Base-by-base conservation (phyloP, 1,284 basidiomycete genomes). In the Ganoderma leucocontextum region DNA sequence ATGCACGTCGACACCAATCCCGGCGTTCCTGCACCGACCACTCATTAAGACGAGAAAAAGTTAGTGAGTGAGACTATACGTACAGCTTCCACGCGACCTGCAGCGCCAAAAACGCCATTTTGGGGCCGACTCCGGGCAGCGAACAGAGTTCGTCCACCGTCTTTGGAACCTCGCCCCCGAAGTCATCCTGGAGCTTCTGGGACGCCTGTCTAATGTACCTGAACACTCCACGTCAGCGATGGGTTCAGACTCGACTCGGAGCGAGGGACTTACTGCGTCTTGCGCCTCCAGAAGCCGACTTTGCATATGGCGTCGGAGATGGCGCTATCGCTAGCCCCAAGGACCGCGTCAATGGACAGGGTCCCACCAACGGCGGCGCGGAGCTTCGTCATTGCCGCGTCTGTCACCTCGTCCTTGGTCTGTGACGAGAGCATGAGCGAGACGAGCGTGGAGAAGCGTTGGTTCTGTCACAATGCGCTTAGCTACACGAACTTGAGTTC, bases 391-490 rank as follows among this genome's bases (percentile, higher is more conserved):
- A 98, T 90, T 0, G 97, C 97, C 1, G 92, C 89, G 63, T 95
- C 90, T 0, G 95, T 97, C 15, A 96, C 91, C 74, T 95, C 90
- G 78, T 97, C 95, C 79, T 97, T 99, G 2, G 97, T 99, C 80
- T 98, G 96, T 1, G 95, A 95, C 13, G 94, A 96, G 5, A 99
- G 87, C 95, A 99, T 98, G 63, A 99, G 86, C 2, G 96, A 96
- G 10, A 99, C 88, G 29, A 99, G 89, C 3, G 93, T 95, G 5
- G 95, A 87, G 67, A 96, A 93, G 1, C 96, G 88, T 60, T 89
- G 86, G 64, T 91, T 93, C 92, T 95, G 62, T 10, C 4, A 38
- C 29, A 36, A 22, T 19, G 35, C 13, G 0, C 22, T 22, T 13
- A n/a, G 15, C 25, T 25, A 22, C 2, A 22, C 22, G 44, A 10